phyloP scores from a whole-genome alignment of 768 basidiomycete species.

The Psilocybe sp. region DNA sequence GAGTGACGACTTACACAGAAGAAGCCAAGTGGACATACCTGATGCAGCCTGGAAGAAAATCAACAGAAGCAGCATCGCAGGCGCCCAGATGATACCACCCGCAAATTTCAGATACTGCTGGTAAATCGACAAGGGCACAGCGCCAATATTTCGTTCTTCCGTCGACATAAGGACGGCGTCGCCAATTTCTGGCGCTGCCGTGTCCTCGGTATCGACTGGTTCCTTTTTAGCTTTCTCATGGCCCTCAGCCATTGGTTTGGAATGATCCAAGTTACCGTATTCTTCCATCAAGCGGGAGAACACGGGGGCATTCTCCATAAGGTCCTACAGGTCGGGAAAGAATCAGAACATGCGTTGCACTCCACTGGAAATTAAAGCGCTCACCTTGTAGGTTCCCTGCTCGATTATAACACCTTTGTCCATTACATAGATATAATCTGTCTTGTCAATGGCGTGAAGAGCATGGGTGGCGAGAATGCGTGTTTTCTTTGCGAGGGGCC shows the following conservation, averaged over 20 bases:
- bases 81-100: slow-evolving; percentile 46
- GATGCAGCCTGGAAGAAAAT: slow-evolving; percentile 46
- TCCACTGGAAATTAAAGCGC: slow-evolving; percentile 11
- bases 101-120: slow-evolving; percentile 43
- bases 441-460: slow-evolving; percentile 53
- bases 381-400: slow-evolving; percentile 57
- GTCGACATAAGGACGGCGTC: slow-evolving; percentile 43
- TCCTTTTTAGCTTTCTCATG: slow-evolving; percentile 6
- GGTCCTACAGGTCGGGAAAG: slow-evolving; percentile 28
- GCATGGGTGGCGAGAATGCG: slow-evolving; percentile 63
- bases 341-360: not conserved
- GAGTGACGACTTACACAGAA: slow-evolving; percentile 9
- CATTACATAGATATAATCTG: slow-evolving; percentile 66
- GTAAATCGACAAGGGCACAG: slow-evolving; percentile 50
- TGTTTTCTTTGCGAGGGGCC: slow-evolving; percentile 52
- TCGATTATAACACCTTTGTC: slow-evolving; percentile 58
- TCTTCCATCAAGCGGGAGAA: slow-evolving; percentile 57
- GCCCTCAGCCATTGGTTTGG: slow-evolving; percentile 9
- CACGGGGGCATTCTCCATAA: slow-evolving; percentile 38
- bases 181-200: slow-evolving; percentile 11
- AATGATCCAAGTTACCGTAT: slow-evolving; percentile 47
- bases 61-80: slow-evolving; percentile 42
- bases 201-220: slow-evolving; percentile 5
- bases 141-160: slow-evolving; percentile 58
- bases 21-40: slow-evolving; percentile 32